Evolutionary conservation across 805 yeast genomes (phyloP), one percentile per base, ranked within the genome.

Genomic region (Danielozyma ontarioensis): DNA sequence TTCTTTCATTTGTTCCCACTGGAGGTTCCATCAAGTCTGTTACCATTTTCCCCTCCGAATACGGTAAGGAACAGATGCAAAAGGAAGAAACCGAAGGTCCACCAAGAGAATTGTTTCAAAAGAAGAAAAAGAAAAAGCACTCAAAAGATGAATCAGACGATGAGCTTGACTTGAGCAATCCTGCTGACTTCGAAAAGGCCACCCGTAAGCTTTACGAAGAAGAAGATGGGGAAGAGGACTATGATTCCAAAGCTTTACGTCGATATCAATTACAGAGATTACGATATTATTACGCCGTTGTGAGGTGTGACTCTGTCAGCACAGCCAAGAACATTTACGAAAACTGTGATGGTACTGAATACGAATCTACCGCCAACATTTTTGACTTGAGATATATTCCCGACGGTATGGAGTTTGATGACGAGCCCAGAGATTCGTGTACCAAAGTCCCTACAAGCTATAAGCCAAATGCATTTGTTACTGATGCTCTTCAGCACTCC

Each of bases 401-500:
- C 2, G 96, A 86, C 31, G 96, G 78, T 17, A 87, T 88, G 87
- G 80, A 75, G 2, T 93, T 93, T 57, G 68, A 58, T 19, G 84
- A 78, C 35, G 76, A 75, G 37, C 80, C 94, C 27, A 73, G 77
- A 45, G 97, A 93, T 48, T 53, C 56, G 21, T 86, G 97, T 61
- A 61, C 64, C 15, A 74, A 75, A 41, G 64, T 88, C 6, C 96
- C 97, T 5, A 61, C 78, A 2, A 75, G 74, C 31, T 93, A 93
- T 59, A 80, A 77, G 45, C 98, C 98, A 13, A 68, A 68, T 34
- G 51, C 67, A 2, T 93, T 93, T 57, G 84, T 85, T 19, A 93
- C 98, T 3, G 97, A 86, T 61, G 98, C 98, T 0, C 69, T 93
- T 39, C 96, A 93, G 55, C 96, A 88, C 53, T 89, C 97, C 12